Conservation (phyloP, 2,329 filamentous ascomycete genomes). For the Dactylellina leptospora region DNA sequence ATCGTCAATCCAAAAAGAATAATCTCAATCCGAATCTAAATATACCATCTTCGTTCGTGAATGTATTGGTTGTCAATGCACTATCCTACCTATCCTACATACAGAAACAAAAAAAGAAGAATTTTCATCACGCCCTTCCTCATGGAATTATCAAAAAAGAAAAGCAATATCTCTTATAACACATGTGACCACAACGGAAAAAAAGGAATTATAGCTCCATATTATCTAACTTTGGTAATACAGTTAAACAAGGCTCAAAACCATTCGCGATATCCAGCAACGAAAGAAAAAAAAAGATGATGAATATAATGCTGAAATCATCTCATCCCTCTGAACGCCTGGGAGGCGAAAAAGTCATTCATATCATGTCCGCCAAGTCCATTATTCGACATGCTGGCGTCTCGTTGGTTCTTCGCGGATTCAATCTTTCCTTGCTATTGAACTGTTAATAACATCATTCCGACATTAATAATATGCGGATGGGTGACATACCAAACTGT, state of each 20-base stretch:
- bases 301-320: background rate
- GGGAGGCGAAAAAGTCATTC: constrained; percentile 51
- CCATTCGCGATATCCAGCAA: background rate
- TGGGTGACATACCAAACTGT: constrained; percentile 36
- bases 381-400: constrained; percentile 45
- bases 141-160: no score
- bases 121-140: background rate
- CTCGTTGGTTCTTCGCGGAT: constrained; percentile 24
- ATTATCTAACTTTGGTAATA: constrained; percentile 13
- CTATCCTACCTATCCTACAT: constrained; percentile 32
- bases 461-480: background rate
- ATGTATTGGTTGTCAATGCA: constrained; percentile 6
- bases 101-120: background rate
- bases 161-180: no score
- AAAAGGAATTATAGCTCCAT: constrained; percentile 14
- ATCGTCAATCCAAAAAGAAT: no score
- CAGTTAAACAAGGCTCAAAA: background rate
- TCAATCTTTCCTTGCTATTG: constrained; percentile 49
- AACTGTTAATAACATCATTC: background rate
- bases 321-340: constrained; percentile 44
- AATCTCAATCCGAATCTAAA: no score
- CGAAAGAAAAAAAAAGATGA: background rate
- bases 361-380: constrained; percentile 51
- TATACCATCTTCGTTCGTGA: no score
- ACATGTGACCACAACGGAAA: background rate